Evolutionary conservation across 306 rosid species (phyloP).

Genomic region (Nissolia schottii): DNA sequence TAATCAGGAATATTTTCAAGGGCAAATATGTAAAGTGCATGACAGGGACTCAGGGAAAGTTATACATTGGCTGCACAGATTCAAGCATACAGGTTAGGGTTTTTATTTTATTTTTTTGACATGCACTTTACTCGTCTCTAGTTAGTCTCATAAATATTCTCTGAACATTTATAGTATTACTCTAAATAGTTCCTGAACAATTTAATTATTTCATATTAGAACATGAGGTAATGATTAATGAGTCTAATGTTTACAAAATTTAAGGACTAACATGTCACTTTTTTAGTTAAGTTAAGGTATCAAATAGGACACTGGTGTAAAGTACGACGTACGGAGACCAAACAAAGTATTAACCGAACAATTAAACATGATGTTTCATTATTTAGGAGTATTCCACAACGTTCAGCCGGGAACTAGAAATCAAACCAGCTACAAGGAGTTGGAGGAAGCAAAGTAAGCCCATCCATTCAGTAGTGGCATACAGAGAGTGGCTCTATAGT

Average conservation of each 20-base stretch:
- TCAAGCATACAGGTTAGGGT: conserved; percentile 75
- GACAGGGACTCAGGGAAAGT: conserved; percentile 51
- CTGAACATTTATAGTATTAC: too few relatives aligned
- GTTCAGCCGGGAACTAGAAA: conserved; percentile 58
- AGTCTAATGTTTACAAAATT: too few relatives aligned
- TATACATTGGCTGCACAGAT: conserved; percentile 68
- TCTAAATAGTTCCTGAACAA: too few relatives aligned
- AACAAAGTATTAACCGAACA: too few relatives aligned
- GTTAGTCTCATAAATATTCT: too few relatives aligned
- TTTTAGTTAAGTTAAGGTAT: too few relatives aligned
- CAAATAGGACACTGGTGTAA: too few relatives aligned
- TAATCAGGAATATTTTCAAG: conserved; percentile 37
- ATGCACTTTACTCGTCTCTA: background rate
- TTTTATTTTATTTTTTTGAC: conserved; percentile 1
- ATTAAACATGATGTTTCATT: conserved; percentile 21
- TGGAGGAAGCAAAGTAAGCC: conserved; percentile 65
- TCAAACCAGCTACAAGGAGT: conserved; percentile 59
- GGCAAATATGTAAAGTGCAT: conserved; percentile 55
- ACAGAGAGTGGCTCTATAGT: conserved; percentile 69
- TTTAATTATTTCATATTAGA: too few relatives aligned
- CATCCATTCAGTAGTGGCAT: conserved; percentile 48
- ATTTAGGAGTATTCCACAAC: conserved; percentile 57
- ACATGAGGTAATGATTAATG: too few relatives aligned
- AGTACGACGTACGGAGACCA: too few relatives aligned
- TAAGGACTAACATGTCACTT: too few relatives aligned